Percentiles rank a stretch among this genome's conserved stretches.
These are phyloP conservation scores for Moringa oleifera DNA, from an alignment of 345 rosid genomes.

Conservation along the genomic window DNA sequence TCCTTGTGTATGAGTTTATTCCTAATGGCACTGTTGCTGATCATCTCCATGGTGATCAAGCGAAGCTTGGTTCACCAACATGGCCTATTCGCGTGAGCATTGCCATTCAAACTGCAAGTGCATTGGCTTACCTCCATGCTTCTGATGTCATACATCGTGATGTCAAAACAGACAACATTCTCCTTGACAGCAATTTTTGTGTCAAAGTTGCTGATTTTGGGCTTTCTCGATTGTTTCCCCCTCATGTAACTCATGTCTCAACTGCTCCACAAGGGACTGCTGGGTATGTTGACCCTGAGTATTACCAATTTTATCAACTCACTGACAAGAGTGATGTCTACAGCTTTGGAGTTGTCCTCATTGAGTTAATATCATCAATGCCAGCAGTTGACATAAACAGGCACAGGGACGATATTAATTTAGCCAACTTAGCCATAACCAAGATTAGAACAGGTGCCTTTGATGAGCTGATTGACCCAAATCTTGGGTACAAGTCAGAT, in stretches of 20 bases:
- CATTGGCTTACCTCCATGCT: conserved; percentile 62
- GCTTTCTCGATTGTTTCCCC: conserved; percentile 47
- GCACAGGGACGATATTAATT: conserved; percentile 44
- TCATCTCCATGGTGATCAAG: conserved; percentile 49
- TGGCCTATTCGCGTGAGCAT: conserved; percentile 57
- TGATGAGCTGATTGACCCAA: conserved; percentile 46
- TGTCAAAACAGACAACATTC: conserved; percentile 65
- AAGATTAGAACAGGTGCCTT: conserved; percentile 37
- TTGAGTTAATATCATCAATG: conserved; percentile 55
- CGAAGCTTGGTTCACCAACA: conserved; percentile 23
- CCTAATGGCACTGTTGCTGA: conserved; percentile 62
- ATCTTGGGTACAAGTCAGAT: conserved; percentile 39
- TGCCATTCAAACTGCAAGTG: conserved; percentile 57
- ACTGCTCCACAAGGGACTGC: conserved; percentile 77
- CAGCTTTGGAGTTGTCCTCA: conserved; percentile 71
- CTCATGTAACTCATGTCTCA: conserved; percentile 55
- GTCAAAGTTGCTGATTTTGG: conserved; percentile 77
- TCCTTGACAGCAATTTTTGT: conserved; percentile 42
- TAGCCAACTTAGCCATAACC: conserved; percentile 54
- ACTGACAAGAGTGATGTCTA: conserved; percentile 65
- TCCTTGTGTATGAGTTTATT: conserved; percentile 62
- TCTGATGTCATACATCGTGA: conserved; percentile 56
- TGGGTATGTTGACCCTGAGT: conserved; percentile 66
- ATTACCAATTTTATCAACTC: conserved; percentile 56
- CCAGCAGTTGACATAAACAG: conserved; percentile 66